Evolutionary conservation across 805 yeast genomes (phyloP), one percentile per base, ranked within the genome.

Genomic region (Cyberlindnera subsufficiens): DNA sequence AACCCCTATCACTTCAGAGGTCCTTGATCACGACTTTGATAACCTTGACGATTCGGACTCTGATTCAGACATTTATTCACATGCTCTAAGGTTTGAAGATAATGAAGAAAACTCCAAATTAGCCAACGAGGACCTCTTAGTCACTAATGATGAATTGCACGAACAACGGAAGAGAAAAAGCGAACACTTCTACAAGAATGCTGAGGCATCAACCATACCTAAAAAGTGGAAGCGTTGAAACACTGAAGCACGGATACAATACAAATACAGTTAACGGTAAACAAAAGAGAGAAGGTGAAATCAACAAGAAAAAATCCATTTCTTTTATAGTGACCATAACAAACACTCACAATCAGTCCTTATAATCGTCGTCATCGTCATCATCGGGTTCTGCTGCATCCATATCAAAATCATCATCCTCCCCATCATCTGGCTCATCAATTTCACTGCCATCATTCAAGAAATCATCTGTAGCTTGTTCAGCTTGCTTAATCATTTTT

Each of bases 11-110:
- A 30, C 8, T 7, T 1, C 18, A 1, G 20, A 7, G 15, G 19
- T 30, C 11, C 42, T 30, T 31, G 52, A 52, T 39, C 53, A 50
- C 22, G 52, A 50, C 27, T 51, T 52, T 18, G 61, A 56, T 18
- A 45, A 55, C 35, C 30, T 53, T 7, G 54, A 50, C 32, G 55
- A 45, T 17, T 49, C 56, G 1, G 54, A 54, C n/a, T 50, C 56
- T 3, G 51, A 44, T 32, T 31, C 43, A 5, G 52, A 45, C 16
- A 32, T 56, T 11, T 56, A 46, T 27, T 31, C 46, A 1, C 61
- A 56, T 35, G 29, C 39, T 3, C 40, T 56, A 11, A 43, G 34
- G 14, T 56, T 56, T 35, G 51, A 46, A 0, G 50, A 52, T 3
- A 46, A 46, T 34, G 43, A 46, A n/a, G 29, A 38, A 6, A 45